phyloP scores from a whole-genome alignment of 805 yeast species.

The Pichia paraexigua region DNA sequence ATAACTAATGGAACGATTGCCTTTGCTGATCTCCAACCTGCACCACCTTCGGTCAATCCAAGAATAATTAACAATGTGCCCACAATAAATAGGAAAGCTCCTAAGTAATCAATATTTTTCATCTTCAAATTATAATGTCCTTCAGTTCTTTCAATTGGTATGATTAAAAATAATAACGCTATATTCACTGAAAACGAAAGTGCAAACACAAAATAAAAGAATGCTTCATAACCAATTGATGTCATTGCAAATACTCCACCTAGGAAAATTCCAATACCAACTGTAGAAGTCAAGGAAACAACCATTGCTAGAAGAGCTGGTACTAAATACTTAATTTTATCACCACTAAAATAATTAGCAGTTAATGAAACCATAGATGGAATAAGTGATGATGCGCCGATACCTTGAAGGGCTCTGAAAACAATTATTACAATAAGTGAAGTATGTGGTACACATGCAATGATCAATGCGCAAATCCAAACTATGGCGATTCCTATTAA shows the following conservation, averaged over 20 bases:
- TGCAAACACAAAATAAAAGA: constrained; percentile 33
- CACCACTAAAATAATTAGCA: constrained; percentile 20
- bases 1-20: constrained; percentile 35
- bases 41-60: constrained; percentile 41
- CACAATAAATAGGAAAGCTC: constrained; percentile 27
- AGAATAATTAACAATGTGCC: constrained; percentile 33
- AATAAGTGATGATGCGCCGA: constrained; percentile 34
- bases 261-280: constrained; percentile 33
- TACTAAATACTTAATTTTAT: constrained; percentile 5
- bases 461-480: constrained; percentile 23
- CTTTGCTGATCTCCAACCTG: constrained; percentile 33
- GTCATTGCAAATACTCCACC: constrained; percentile 39
- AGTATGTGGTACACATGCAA: constrained; percentile 29
- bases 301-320: constrained; percentile 12
- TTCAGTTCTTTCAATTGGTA: constrained; percentile 25
- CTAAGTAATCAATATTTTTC: constrained; percentile 30
- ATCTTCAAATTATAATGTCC: constrained; percentile 17
- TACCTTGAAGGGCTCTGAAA: constrained; percentile 39
- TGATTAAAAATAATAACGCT: constrained; percentile 20
- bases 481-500: constrained; percentile 13
- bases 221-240: constrained; percentile 32
- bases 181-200: too few relatives aligned
- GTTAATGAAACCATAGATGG: constrained; percentile 25
- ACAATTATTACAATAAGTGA: constrained; percentile 31
- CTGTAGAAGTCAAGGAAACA: constrained; percentile 20